A percentile compares a stretch with the other conserved stretches of the same genome.
phyloP scores from a whole-genome alignment of 306 rosid species.

The Amphicarpaea edgeworthii region DNA sequence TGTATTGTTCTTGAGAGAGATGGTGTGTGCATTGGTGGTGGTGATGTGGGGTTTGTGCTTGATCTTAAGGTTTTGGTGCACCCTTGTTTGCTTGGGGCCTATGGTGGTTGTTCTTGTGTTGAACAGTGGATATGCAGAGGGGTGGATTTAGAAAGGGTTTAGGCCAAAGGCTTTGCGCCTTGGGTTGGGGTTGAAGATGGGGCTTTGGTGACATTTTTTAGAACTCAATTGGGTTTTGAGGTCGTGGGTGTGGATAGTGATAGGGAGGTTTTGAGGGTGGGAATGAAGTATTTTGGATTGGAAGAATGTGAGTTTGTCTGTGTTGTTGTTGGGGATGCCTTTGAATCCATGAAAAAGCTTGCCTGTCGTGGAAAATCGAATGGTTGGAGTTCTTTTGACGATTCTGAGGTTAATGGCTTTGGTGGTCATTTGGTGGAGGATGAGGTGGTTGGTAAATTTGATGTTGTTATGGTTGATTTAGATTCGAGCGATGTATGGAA shows the following conservation, averaged over 20 bases:
- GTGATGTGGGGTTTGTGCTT: constrained; percentile 56
- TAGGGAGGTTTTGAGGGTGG: constrained; percentile 68
- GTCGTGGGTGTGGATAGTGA: constrained; percentile 80
- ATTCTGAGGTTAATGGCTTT: constrained; percentile 33
- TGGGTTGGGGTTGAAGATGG: constrained; percentile 96
- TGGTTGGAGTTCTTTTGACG: not conserved
- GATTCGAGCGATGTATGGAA: constrained; percentile 67
- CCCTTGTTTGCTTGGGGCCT: constrained; percentile 80
- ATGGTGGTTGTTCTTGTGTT: constrained; percentile 79
- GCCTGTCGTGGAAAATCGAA: constrained; percentile 29
- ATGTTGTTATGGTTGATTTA: constrained; percentile 77
- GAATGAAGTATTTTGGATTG: constrained; percentile 70
- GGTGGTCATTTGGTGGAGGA: constrained; percentile 28
- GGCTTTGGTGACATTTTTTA: constrained; percentile 72
- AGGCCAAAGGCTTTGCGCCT: constrained; percentile 78
- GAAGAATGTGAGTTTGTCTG: constrained; percentile 53
- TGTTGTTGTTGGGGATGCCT: constrained; percentile 64
- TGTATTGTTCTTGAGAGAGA: constrained; percentile 53
- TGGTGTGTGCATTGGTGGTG: constrained; percentile 55
- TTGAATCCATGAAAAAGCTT: constrained; percentile 53
- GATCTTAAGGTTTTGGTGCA: constrained; percentile 73
- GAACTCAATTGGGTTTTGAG: constrained; percentile 67
- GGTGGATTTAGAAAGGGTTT: constrained; percentile 54
- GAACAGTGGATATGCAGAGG: constrained; percentile 50
- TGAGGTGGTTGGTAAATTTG: constrained; percentile 47